Base-by-base conservation (phyloP, 2,329 filamentous ascomycete species). In the Colletotrichum kahawae region DNA sequence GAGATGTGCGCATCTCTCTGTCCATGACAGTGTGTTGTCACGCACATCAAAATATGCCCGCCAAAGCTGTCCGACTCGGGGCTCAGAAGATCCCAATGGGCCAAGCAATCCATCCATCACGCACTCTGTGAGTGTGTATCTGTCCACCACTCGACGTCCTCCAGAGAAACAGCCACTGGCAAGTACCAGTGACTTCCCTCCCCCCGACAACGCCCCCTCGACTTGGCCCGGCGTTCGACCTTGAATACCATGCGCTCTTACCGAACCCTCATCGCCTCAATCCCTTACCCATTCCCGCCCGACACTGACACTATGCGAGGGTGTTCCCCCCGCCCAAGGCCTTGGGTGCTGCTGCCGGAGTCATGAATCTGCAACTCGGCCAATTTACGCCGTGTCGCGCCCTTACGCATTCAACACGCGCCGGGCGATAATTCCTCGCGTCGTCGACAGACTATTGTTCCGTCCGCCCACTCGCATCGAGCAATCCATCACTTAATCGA, bases 321-420 rank as follows among this genome's bases (percentile, higher is more conserved):
- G 18, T 48, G 38, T 18, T n/a, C 38, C 38, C 38, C 18, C 38
- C 38, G 38, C 38, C 38, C 38, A 48, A n/a, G 38, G 38, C 38
- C 38, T 48, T 48, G 38, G 38, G 69, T 48, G 34, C 54, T 16
- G 33, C 34, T n/a, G 38, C 56, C 31, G 59, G 36, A 33, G 51
- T 65, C 43, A 64, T 71, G 43, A 36, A 72, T 51, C 69, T 72
- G 63, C 68, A 72, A 72, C 56, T 63, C 56, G 62, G 62, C 67
- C 62, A 67, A 74, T 71, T 66, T 71, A 33, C 72, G 68, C 68
- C 62, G 56, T 67, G 68, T 72, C 68, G 72, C 72, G 72, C 69
- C 68, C 67, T 31, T 10, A 33, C 24, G 8, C 36, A 18, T 24
- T 33, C 27, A n/a, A 60, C 27, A 36, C 56, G 66, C 66, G 66